These are phyloP conservation scores for Alternaria tenuissima DNA, from an alignment of 2,329 filamentous ascomycete genomes.

Conservation along the genomic window DNA sequence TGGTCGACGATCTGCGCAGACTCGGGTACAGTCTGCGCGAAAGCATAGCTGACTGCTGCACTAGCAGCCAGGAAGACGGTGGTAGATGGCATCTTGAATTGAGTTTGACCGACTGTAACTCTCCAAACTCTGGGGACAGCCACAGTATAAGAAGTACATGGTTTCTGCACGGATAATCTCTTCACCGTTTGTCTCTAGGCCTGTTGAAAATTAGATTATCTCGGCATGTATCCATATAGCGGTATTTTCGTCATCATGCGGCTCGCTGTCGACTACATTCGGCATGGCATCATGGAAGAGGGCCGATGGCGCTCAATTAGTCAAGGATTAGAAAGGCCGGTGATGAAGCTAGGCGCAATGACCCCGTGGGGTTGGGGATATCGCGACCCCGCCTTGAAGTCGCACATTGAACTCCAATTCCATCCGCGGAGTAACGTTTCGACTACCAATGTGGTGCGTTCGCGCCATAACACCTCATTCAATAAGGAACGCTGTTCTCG, in stretches of 20 bases:
- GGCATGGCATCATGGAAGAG: neutral
- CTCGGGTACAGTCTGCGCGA: slow-evolving; percentile 29
- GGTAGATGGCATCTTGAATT: slow-evolving; percentile 11
- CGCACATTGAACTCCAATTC: neutral
- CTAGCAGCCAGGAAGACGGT: slow-evolving; percentile 8
- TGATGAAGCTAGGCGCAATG: slow-evolving; percentile 9
- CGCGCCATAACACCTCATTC: neutral
- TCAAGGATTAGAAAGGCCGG: slow-evolving; percentile 2
- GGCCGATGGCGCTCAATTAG: neutral
- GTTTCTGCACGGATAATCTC: slow-evolving; percentile 1
- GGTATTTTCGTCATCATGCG: slow-evolving; percentile 3
- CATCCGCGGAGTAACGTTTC: neutral
- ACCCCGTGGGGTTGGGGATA: slow-evolving; percentile 8
- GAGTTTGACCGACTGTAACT: neutral
- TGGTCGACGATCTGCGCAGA: slow-evolving; percentile 34
- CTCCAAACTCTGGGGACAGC: neutral
- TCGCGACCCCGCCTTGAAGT: neutral
- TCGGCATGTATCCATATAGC: slow-evolving; percentile 5
- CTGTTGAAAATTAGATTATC: slow-evolving; percentile 1
- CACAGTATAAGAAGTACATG: neutral
- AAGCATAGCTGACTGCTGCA: slow-evolving; percentile 15
- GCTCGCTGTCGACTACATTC: neutral
- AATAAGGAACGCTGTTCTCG: neutral
- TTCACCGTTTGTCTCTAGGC: neutral
- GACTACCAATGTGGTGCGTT: neutral